phyloP scores from a whole-genome alignment of 495 filamentous ascomycete genomes.

The Copromyces sp. region DNA sequence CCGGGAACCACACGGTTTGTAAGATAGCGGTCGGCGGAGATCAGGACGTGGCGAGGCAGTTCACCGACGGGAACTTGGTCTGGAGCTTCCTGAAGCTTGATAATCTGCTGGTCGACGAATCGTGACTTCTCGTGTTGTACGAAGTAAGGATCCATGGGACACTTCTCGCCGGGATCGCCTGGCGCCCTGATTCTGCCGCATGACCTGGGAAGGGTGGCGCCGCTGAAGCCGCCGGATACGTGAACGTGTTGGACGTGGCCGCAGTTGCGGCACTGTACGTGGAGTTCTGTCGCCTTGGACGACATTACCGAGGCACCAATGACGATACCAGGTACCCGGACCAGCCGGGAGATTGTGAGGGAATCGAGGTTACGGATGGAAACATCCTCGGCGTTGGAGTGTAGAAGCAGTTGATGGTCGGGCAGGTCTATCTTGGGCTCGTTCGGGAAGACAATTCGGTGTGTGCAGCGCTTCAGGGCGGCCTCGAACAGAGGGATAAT shows the following conservation, averaged over 20 bases:
- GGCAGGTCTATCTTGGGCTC: constrained; percentile 62
- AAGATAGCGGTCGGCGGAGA: constrained; percentile 90
- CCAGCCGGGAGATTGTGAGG: constrained; percentile 84
- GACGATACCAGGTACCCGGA: constrained; percentile 93
- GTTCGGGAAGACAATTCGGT: constrained; percentile 75
- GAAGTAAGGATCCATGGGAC: constrained; percentile 91
- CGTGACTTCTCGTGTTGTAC: constrained; percentile 88
- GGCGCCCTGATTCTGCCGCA: constrained; percentile 54
- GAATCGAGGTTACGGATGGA: constrained; percentile 93
- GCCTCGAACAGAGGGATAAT: constrained; percentile 90
- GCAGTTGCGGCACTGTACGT: constrained; percentile 86
- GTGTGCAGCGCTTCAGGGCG: constrained; percentile 82
- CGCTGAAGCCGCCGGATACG: constrained; percentile 76
- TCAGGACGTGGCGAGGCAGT: constrained; percentile 84
- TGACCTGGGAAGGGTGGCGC: constrained; percentile 67
- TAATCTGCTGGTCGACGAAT: constrained; percentile 96
- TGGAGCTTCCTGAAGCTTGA: constrained; percentile 97
- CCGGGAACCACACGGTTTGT: constrained; percentile 95
- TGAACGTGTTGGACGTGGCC: constrained; percentile 58
- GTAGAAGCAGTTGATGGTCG: constrained; percentile 90
- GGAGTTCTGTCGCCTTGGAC: constrained; percentile 81
- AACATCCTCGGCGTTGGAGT: constrained; percentile 79
- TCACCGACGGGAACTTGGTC: constrained; percentile 98
- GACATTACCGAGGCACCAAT: constrained; percentile 96
- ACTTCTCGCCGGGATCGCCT: constrained; percentile 53